Base-by-base conservation (phyloP, 2,329 filamentous ascomycete genomes). In the Iodosphaeria phyllophila region DNA sequence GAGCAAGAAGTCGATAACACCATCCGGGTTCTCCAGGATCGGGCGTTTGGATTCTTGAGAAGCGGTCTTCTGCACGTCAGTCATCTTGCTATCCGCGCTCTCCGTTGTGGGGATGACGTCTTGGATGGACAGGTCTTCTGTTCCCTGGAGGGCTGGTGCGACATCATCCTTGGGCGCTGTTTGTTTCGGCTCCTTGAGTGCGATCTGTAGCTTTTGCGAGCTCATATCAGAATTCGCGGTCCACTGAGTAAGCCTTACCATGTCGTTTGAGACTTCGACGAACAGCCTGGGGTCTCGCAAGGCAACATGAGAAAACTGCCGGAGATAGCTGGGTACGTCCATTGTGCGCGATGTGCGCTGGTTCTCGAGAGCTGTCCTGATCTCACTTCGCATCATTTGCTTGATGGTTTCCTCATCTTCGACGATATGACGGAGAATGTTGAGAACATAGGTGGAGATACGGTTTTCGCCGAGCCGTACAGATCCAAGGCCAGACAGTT, bases 401-500 rank as follows among this genome's bases (percentile, higher is more conserved):
- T 78, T 80, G 31, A 95, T 64, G 2, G 76, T 89, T 11, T 83
- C 74, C 24, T 92, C 82, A 41, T 98, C 91, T 49, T 98, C 89
- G 27, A 95, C 69, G 34, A 98, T 74, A 42, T 98, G 89, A 20
- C 91, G 74, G 21, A 98, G 56, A 26, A 93, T 74, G 8, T 86
- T 65, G 64, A 95, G 74, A 39, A 92, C 75, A 29, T 75, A 64
- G 13, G 57, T 47, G 3, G 58, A 54, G 19, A 67, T 51, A 26
- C 54, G 56, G 3, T 54, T 58, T 20, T 62, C 58, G 31, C 54
- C 60, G 7, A 98, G 63, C 27, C 74, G 74, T 27, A 77, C 67
- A 16, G 82, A 78, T 5, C 78, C 76, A 16, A 72, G 64, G 14
- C 77, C 78, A 12, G 80, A 74, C 30, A 95, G 66, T 46, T 95